A percentile compares a stretch with the other conserved stretches of the same genome.
Evolutionary conservation across 1,139 yeast genomes (phyloP).

Genomic region (Eremothecium sinecaudum): DNA sequence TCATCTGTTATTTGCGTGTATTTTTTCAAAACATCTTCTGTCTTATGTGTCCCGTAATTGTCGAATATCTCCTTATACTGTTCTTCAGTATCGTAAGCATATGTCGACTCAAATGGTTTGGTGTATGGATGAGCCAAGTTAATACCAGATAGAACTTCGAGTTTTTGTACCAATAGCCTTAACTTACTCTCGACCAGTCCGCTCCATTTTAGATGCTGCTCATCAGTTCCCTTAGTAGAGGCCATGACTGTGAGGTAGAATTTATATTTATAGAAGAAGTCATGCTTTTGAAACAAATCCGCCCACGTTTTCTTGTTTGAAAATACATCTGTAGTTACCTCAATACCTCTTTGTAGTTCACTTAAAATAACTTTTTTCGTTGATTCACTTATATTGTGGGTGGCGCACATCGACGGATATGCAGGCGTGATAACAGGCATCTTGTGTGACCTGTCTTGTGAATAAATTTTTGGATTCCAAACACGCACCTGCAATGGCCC

Average conservation of each 20-base stretch:
- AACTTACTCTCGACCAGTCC: slow-evolving; percentile 89
- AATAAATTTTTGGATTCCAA: slow-evolving; percentile 90
- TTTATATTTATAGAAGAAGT: slow-evolving; percentile 73
- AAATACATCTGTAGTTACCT: slow-evolving; percentile 59
- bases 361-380: slow-evolving; percentile 70
- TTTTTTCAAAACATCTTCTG: slow-evolving; percentile 35
- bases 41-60: slow-evolving; percentile 42
- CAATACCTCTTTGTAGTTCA: slow-evolving; percentile 69
- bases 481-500: slow-evolving; percentile 94
- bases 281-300: slow-evolving; percentile 66
- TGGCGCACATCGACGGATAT: slow-evolving; percentile 98
- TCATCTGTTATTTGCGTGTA: slow-evolving; percentile 31
- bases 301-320: slow-evolving; percentile 61
- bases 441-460: slow-evolving; percentile 76
- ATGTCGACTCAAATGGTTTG: slow-evolving; percentile 58
- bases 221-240: slow-evolving; percentile 59
- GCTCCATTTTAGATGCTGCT: slow-evolving; percentile 80
- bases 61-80: slow-evolving; percentile 47
- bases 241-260: slow-evolving; percentile 79
- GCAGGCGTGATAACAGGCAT: slow-evolving; percentile 99
- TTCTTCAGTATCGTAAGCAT: slow-evolving; percentile 44
- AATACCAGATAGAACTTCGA: slow-evolving; percentile 68
- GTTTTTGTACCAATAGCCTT: slow-evolving; percentile 68
- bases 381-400: slow-evolving; percentile 85
- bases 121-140: slow-evolving; percentile 84